phyloP scores from a whole-genome alignment of 2,329 filamentous ascomycete species.

The Orbilia javanica region DNA sequence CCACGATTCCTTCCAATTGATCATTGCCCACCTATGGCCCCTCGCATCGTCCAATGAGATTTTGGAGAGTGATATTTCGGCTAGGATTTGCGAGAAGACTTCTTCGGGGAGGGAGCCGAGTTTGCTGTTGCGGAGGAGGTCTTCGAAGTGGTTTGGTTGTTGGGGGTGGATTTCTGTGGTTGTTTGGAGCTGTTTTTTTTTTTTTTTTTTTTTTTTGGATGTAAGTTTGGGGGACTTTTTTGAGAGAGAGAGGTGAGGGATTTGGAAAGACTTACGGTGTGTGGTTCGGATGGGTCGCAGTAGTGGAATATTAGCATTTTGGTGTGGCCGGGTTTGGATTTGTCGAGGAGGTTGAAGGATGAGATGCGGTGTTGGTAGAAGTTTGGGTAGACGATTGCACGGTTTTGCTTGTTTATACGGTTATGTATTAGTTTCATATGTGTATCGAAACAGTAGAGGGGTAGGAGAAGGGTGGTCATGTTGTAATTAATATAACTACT shows the following conservation, averaged over 20 bases:
- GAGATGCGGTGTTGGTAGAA: conserved; percentile 69
- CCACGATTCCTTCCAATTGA: not conserved
- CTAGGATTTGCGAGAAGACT: not conserved
- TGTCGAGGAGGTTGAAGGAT: conserved; percentile 69
- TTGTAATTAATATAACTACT: too few species aligned
- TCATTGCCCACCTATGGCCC: not conserved
- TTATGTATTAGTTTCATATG: too few species aligned
- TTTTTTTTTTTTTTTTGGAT: too few species aligned
- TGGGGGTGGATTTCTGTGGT: conserved; percentile 1
- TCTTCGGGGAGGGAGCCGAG: conserved; percentile 9
- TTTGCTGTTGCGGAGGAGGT: not conserved
- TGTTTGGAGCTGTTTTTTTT: conserved; percentile 1
- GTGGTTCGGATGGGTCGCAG: conserved; percentile 68
- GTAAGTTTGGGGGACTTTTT: too few species aligned
- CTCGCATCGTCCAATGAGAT: not conserved
- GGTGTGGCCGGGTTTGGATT: conserved; percentile 69
- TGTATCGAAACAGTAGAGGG: not conserved
- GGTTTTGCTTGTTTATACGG: conserved; percentile 63
- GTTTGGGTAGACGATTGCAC: conserved; percentile 72
- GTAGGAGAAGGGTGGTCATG: not conserved
- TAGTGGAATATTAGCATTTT: conserved; percentile 73
- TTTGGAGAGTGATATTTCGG: not conserved
- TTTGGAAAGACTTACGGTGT: not conserved
- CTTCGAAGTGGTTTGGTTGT: not conserved
- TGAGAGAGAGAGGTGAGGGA: not conserved